phyloP scores from a whole-genome alignment of 2,329 filamentous ascomycete species.

The Biscogniauxia mediterranea region DNA sequence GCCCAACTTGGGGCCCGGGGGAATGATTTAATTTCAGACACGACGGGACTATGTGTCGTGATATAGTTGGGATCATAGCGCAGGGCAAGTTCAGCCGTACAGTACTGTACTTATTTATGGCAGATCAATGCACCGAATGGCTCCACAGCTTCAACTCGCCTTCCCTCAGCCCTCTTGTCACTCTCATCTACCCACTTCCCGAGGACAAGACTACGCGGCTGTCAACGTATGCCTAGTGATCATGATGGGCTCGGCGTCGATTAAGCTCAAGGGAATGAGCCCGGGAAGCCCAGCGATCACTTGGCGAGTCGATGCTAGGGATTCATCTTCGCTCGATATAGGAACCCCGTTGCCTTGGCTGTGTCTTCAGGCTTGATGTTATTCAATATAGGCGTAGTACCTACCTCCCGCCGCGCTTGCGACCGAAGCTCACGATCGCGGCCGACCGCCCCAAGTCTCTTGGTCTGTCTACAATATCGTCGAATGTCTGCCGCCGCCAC shows the following conservation, averaged over 20 bases:
- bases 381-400: slow-evolving; percentile 26
- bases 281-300: neutral
- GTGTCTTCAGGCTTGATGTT: slow-evolving; percentile 31
- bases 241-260: neutral
- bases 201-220: neutral
- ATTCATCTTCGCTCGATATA: neutral
- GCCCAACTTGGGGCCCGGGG: slow-evolving; percentile 1
- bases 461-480: slow-evolving; percentile 27
- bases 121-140: slow-evolving; percentile 13
- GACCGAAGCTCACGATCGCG: slow-evolving; percentile 28
- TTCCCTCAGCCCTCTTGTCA: slow-evolving; percentile 15
- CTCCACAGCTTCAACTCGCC: slow-evolving; percentile 16
- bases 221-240: neutral
- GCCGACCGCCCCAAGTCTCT: slow-evolving; percentile 26
- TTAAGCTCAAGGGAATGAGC: neutral
- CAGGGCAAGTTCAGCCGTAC: slow-evolving; percentile 21
- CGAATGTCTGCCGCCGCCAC: slow-evolving; percentile 31
- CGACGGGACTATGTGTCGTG: neutral
- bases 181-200: neutral
- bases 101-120: slow-evolving; percentile 1
- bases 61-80: neutral
- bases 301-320: neutral
- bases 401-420: slow-evolving; percentile 29
- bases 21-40: slow-evolving; percentile 8
- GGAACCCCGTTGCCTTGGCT: slow-evolving; percentile 18